A percentile compares a stretch with the other conserved stretches of the same genome.
Conservation (phyloP, 225 moss, liverwort and hornwort species). For the Physcomitrellopsis africana region DNA sequence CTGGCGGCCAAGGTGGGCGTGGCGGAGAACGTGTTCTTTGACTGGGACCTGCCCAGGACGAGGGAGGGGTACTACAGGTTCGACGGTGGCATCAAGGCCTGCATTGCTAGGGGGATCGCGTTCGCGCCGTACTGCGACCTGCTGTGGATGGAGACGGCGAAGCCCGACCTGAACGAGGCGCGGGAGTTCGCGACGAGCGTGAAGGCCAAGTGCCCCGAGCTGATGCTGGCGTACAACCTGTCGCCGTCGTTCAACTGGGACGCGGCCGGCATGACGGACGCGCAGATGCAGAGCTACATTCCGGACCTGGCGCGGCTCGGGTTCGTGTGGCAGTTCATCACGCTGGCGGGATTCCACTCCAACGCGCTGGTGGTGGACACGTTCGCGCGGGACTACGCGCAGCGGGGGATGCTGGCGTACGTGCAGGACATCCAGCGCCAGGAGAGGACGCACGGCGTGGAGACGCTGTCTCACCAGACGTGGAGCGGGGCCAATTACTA, state of each 20-base stretch:
- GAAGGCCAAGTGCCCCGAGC: conserved; percentile 51
- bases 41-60: conserved; percentile 77
- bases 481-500: conserved; percentile 87
- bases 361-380: conserved; percentile 72
- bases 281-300: conserved; percentile 80
- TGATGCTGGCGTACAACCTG: conserved; percentile 81
- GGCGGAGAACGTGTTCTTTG: conserved; percentile 58
- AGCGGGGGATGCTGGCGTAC: conserved; percentile 84
- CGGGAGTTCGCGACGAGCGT: conserved; percentile 60
- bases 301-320: conserved; percentile 70
- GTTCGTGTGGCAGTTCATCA: conserved; percentile 88
- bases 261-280: conserved; percentile 73
- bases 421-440: conserved; percentile 85
- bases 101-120: conserved; percentile 62
- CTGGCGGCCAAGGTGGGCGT: conserved; percentile 56
- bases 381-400: conserved; percentile 72
- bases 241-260: conserved; percentile 93
- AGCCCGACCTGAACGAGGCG: conserved; percentile 64
- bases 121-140: conserved; percentile 70
- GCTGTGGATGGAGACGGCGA: conserved; percentile 88
- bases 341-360: conserved; percentile 77
- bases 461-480: conserved; percentile 80
- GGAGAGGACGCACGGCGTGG: conserved; percentile 79
- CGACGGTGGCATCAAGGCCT: conserved; percentile 64
- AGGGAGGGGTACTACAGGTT: conserved; percentile 74